Evolutionary conservation across 140 eudicot species (phyloP).

Genomic region (Ambrosia hybrid): DNA sequence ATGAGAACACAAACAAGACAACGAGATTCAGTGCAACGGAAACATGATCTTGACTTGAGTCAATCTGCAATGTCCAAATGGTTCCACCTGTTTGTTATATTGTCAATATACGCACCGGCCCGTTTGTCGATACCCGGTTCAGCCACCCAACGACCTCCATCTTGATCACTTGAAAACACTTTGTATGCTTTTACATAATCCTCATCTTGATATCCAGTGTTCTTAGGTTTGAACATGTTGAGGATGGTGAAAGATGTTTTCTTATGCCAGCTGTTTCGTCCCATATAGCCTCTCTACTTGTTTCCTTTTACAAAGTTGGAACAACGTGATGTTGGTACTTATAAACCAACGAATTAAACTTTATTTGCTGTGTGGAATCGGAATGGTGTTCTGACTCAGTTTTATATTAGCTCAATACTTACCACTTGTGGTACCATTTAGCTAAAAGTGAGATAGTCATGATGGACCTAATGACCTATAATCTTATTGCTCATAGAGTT

Average conservation of each 20-base stretch:
- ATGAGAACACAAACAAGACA: constrained; percentile 7
- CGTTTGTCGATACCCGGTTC: constrained; percentile 41
- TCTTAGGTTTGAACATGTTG: constrained; percentile 34
- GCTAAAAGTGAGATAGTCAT: constrained; percentile 18
- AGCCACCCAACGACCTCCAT: constrained; percentile 42
- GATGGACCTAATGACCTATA: not conserved
- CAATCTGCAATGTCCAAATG: constrained; percentile 30
- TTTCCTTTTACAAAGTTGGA: not conserved
- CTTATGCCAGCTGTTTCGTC: constrained; percentile 29
- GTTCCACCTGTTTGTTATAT: constrained; percentile 29
- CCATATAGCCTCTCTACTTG: constrained; percentile 14
- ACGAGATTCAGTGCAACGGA: not conserved
- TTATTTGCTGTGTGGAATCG: constrained; percentile 16
- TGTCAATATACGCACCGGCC: constrained; percentile 35
- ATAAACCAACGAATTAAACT: constrained; percentile 12
- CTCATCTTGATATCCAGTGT: constrained; percentile 22
- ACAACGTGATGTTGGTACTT: constrained; percentile 16
- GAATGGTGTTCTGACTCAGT: constrained; percentile 11
- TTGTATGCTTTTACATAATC: constrained; percentile 26
- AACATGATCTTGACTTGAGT: not conserved
- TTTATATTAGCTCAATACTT: constrained; percentile 13
- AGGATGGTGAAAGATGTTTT: constrained; percentile 24
- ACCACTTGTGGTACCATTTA: constrained; percentile 27
- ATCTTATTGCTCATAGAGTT: not conserved
- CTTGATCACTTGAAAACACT: constrained; percentile 38